A percentile compares a stretch with the other conserved stretches of the same genome.
Conservation (phyloP, 805 yeast genomes). For the Phaffomyces thermotolerans region DNA sequence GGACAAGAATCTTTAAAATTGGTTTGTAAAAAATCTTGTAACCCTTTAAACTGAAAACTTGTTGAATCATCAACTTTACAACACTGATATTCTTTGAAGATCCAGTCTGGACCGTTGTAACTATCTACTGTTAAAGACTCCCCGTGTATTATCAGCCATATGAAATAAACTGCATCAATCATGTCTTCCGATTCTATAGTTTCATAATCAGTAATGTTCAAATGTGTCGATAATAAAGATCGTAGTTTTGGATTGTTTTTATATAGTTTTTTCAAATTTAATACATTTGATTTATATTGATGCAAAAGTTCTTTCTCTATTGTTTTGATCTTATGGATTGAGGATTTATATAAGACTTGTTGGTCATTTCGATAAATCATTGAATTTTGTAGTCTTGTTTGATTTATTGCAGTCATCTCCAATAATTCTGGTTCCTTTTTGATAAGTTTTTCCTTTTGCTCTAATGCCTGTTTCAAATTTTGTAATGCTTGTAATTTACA, state of each 20-base stretch:
- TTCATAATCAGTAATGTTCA: constrained; percentile 41
- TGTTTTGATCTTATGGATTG: constrained; percentile 38
- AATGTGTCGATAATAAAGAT: constrained; percentile 37
- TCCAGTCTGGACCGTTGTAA: constrained; percentile 16
- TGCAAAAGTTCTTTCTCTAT: constrained; percentile 43
- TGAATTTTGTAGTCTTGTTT: constrained; percentile 25
- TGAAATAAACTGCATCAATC: constrained; percentile 25
- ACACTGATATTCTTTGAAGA: constrained; percentile 4
- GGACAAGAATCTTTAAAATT: not conserved
- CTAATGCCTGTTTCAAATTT: constrained; percentile 46
- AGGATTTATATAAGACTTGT: constrained; percentile 34
- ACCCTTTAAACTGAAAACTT: not conserved
- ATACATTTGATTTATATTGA: constrained; percentile 33
- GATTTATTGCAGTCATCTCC: constrained; percentile 11
- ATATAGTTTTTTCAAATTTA: constrained; percentile 44
- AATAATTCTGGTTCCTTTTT: constrained; percentile 6
- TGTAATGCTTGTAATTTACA: constrained; percentile 53
- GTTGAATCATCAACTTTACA: not conserved
- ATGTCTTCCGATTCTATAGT: constrained; percentile 38
- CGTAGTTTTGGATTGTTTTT: constrained; percentile 44
- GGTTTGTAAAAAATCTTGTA: constrained; percentile 6
- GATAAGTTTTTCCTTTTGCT: constrained; percentile 33
- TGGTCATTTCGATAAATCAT: constrained; percentile 45
- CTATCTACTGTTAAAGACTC: constrained; percentile 1
- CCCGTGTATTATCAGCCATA: constrained; percentile 16